These are phyloP conservation scores for Talaromyces thailandensis DNA, from an alignment of 495 filamentous ascomycete species.

Conservation along the genomic window DNA sequence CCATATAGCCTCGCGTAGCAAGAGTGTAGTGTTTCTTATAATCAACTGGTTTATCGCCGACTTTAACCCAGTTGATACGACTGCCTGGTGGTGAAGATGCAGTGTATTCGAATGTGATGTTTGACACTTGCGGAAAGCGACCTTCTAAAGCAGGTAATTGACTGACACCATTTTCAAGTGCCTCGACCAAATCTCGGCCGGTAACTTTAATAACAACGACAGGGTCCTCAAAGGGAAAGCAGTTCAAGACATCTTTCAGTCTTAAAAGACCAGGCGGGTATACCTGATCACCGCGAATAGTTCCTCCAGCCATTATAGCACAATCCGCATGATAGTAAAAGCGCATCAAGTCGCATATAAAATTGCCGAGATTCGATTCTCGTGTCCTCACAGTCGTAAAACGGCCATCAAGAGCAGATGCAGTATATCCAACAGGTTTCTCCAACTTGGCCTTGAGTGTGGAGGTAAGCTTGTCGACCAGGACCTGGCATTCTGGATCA, in stretches of 20 bases:
- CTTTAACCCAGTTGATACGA: constrained; percentile 51
- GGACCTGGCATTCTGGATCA: constrained; percentile 41
- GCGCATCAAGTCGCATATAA: constrained; percentile 85
- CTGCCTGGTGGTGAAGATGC: constrained; percentile 46
- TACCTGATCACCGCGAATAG: constrained; percentile 84
- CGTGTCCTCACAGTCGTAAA: constrained; percentile 69
- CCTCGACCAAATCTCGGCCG: constrained; percentile 60
- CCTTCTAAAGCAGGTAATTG: constrained; percentile 78
- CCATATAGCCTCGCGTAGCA: constrained; percentile 79
- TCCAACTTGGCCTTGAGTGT: constrained; percentile 65
- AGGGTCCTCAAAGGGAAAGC: constrained; percentile 90
- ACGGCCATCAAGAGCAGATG: constrained; percentile 69
- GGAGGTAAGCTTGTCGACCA: constrained; percentile 61
- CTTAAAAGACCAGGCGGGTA: constrained; percentile 71
- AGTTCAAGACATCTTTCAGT: constrained; percentile 67
- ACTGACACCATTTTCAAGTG: constrained; percentile 74
- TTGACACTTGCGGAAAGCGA: constrained; percentile 65
- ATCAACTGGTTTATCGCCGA: constrained; percentile 52
- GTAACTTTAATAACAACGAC: constrained; percentile 64
- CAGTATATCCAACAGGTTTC: constrained; percentile 76
- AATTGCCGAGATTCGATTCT: constrained; percentile 83
- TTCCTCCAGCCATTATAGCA: constrained; percentile 76
- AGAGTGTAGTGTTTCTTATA: constrained; percentile 52
- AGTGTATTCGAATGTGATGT: constrained; percentile 65
- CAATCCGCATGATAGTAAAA: constrained; percentile 73